Evolutionary conservation across 768 basidiomycete species (phyloP), one percentile per base, ranked within the genome.

Genomic region (Pisolithus orientalis): DNA sequence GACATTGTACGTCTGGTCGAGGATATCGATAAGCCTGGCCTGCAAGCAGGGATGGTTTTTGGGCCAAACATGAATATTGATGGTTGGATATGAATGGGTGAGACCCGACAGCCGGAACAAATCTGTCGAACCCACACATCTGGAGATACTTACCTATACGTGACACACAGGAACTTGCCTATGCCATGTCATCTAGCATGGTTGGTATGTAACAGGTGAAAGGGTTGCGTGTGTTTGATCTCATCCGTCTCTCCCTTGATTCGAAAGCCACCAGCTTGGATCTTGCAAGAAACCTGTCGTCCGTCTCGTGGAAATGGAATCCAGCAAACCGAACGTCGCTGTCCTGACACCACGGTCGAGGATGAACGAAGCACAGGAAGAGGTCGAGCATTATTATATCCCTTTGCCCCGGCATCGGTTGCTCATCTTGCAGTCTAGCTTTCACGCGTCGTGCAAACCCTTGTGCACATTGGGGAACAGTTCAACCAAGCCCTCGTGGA

Each of bases 401-500:
- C 5, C 39, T 39, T 14, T 14, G 31, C 31, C 24, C 6, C 27
- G 25, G 29, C 25, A 31, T 16, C 21, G 34, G 46, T 51, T 6
- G 32, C 32, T 44, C 17, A 47, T 21, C 17, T 24, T 25, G 21
- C 21, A 34, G 39, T 51, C 31, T 29, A 64, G 59, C 50, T 67
- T 49, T 49, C 64, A 8, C 61, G 63, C 48, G 66, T 69, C 39
- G 65, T 62, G 7, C 49, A 61, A 2, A 56, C 57, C 32, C 59
- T 70, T 21, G 54, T 56, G 6, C 55, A 49, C 16, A 63, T 73
- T n/a, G 67, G 69, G 29, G 57, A 60, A 32, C 69, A 69, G 57
- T 69, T 67, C 43, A 54, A 53, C 39, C 54, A 64, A 3, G 54
- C 43, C 1, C 47, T 61, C 38, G 39, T 58, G n/a, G 59, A 55